Percentiles rank a stretch among this genome's conserved stretches.
phyloP scores from a whole-genome alignment of 2,329 filamentous ascomycete species.

The Alternaria sp. region DNA sequence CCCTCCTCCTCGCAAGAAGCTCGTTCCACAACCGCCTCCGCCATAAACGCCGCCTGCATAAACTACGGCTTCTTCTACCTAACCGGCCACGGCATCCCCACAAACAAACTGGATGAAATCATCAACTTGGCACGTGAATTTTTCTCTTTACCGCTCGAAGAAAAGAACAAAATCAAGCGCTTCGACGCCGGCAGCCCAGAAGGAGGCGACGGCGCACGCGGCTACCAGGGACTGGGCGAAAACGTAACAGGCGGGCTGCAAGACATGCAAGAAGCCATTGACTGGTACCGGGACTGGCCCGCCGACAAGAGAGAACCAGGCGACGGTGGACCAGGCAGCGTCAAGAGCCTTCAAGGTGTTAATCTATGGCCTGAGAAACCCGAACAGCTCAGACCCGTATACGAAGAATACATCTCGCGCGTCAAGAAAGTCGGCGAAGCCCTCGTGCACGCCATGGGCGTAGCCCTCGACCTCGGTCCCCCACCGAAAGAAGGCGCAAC shows the following conservation, averaged over 20 bases:
- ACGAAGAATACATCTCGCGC: slow-evolving; percentile 40
- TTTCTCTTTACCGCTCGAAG: slow-evolving; percentile 35
- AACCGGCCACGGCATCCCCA: slow-evolving; percentile 50
- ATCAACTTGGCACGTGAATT: slow-evolving; percentile 44
- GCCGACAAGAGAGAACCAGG: slow-evolving; percentile 16
- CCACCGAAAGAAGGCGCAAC: not conserved
- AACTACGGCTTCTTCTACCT: slow-evolving; percentile 55
- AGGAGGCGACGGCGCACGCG: slow-evolving; percentile 47
- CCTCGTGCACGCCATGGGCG: slow-evolving; percentile 49
- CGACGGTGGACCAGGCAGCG: slow-evolving; percentile 22
- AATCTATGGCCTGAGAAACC: slow-evolving; percentile 54
- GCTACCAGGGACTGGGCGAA: slow-evolving; percentile 48
- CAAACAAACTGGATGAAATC: slow-evolving; percentile 29
- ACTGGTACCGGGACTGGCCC: slow-evolving; percentile 48
- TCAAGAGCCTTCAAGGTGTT: slow-evolving; percentile 47
- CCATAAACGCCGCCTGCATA: slow-evolving; percentile 47
- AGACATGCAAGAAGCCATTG: slow-evolving; percentile 51
- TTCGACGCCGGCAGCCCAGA: slow-evolving; percentile 39
- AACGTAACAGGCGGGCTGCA: slow-evolving; percentile 45
- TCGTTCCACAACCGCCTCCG: slow-evolving; percentile 33
- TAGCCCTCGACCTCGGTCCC: slow-evolving; percentile 41
- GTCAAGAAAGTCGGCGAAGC: slow-evolving; percentile 41
- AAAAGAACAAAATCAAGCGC: slow-evolving; percentile 47
- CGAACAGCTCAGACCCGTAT: slow-evolving; percentile 33
- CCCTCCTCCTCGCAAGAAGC: slow-evolving; percentile 19